These are phyloP conservation scores for Rauvolfia tetraphylla DNA, from an alignment of 257 asterid species.

Conservation along the genomic window DNA sequence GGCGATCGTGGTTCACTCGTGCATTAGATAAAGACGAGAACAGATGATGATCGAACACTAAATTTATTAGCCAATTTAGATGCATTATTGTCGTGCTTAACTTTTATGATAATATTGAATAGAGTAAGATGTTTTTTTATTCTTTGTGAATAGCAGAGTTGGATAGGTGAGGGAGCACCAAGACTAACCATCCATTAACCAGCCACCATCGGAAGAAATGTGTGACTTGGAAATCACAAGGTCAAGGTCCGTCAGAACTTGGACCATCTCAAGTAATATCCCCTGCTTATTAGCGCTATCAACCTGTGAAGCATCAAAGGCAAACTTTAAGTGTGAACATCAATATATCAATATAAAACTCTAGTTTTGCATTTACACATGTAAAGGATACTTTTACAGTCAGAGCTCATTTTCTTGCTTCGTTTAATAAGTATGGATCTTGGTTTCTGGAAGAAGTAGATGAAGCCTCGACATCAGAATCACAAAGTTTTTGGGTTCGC, in stretches of 20 bases:
- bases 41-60: no score
- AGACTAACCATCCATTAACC: conserved; percentile 93
- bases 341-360: background rate
- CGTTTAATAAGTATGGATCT: background rate
- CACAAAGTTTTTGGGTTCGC: background rate
- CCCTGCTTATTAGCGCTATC: conserved; percentile 93
- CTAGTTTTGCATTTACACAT: conserved; percentile 9
- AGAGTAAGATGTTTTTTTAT: background rate
- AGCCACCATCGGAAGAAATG: conserved; percentile 90
- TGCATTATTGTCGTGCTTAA: background rate
- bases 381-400: conserved; percentile 25
- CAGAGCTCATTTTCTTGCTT: conserved; percentile 23
- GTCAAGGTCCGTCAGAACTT: conserved; percentile 84
- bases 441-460: background rate
- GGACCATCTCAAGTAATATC: conserved; percentile 84
- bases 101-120: background rate
- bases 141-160: background rate
- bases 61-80: background rate
- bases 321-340: background rate
- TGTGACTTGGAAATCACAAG: conserved; percentile 80
- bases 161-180: background rate
- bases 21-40: no score
- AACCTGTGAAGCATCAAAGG: conserved; percentile 36
- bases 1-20: no score
- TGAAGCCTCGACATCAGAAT: background rate